A percentile compares a stretch with the other conserved stretches of the same genome.
Evolutionary conservation across 2,329 filamentous ascomycete species (phyloP).

Genomic region (Neofusicoccum kwambonambiense): DNA sequence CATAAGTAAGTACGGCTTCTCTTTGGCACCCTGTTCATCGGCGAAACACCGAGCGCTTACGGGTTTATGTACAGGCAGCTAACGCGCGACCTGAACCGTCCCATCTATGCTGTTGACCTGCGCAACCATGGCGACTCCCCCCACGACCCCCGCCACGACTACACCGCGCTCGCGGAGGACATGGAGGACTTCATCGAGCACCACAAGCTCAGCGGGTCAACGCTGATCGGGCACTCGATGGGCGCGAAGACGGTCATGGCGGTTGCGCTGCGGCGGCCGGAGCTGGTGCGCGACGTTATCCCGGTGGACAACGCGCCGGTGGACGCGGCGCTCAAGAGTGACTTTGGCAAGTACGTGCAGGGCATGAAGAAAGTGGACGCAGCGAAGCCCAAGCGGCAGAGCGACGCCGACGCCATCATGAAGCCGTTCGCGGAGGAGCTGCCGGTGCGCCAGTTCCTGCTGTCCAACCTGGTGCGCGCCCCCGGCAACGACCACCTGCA

Average conservation of each 20-base stretch:
- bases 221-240: constrained; percentile 94
- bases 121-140: constrained; percentile 92
- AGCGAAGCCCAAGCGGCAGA: constrained; percentile 64
- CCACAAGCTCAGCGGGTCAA: constrained; percentile 67
- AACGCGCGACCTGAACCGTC: constrained; percentile 74
- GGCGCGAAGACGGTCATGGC: constrained; percentile 93
- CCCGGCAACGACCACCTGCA: constrained; percentile 56
- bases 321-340: constrained; percentile 69
- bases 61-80: constrained; percentile 59
- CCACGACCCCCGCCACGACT: constrained; percentile 74
- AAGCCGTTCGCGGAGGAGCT: constrained; percentile 58
- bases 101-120: constrained; percentile 83
- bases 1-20: constrained; percentile 79
- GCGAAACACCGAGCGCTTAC: background rate
- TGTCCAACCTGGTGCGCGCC: constrained; percentile 73
- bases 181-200: constrained; percentile 74
- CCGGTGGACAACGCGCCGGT: constrained; percentile 91
- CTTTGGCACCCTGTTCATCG: background rate
- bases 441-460: constrained; percentile 82
- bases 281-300: constrained; percentile 68
- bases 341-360: constrained; percentile 77
- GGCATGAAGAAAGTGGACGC: constrained; percentile 82
- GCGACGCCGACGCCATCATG: constrained; percentile 79
- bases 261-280: constrained; percentile 69
- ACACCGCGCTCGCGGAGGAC: constrained; percentile 77